phyloP scores from a whole-genome alignment of 2,329 filamentous ascomycete genomes.

The Ustilaginoidea virens region DNA sequence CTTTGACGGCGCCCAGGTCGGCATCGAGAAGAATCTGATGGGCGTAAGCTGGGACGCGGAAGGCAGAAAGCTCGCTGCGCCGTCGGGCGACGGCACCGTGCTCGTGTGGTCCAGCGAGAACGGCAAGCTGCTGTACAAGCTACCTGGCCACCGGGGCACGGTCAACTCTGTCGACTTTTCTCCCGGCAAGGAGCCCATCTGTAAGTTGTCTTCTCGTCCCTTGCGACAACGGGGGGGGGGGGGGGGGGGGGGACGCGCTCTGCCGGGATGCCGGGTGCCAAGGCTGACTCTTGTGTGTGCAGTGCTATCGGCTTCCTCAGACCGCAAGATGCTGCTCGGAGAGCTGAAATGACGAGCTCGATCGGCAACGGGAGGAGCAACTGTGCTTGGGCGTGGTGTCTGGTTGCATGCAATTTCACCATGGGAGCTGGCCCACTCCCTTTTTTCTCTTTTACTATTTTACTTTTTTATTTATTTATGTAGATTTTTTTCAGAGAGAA shows the following conservation, averaged over 20 bases:
- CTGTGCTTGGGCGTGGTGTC: too few relatives aligned
- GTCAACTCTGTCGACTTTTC: slow-evolving; percentile 93
- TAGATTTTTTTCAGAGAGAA: too few relatives aligned
- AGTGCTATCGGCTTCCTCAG: slow-evolving; percentile 87
- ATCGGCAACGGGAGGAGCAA: too few relatives aligned
- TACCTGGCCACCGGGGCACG: slow-evolving; percentile 87
- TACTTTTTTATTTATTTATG: too few relatives aligned
- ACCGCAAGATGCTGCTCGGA: slow-evolving; percentile 69
- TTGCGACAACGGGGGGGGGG: too few relatives aligned
- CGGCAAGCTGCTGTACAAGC: slow-evolving; percentile 86
- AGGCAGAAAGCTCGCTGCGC: slow-evolving; percentile 76
- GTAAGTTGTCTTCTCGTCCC: slow-evolving; percentile 40
- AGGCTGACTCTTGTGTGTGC: slow-evolving; percentile 23
- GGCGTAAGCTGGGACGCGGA: slow-evolving; percentile 78
- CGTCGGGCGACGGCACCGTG: slow-evolving; percentile 79
- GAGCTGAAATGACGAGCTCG: slow-evolving; percentile 43
- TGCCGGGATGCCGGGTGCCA: background rate
- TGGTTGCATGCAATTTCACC: too few relatives aligned
- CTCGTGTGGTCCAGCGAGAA: slow-evolving; percentile 80
- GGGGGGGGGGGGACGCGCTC: background rate
- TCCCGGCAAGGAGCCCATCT: slow-evolving; percentile 67
- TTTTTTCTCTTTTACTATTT: too few relatives aligned
- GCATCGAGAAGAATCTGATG: slow-evolving; percentile 83
- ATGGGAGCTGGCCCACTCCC: too few relatives aligned
- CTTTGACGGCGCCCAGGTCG: slow-evolving; percentile 80